phyloP scores from a whole-genome alignment of 1,284 basidiomycete genomes.

The Nidula niveotomentosa region DNA sequence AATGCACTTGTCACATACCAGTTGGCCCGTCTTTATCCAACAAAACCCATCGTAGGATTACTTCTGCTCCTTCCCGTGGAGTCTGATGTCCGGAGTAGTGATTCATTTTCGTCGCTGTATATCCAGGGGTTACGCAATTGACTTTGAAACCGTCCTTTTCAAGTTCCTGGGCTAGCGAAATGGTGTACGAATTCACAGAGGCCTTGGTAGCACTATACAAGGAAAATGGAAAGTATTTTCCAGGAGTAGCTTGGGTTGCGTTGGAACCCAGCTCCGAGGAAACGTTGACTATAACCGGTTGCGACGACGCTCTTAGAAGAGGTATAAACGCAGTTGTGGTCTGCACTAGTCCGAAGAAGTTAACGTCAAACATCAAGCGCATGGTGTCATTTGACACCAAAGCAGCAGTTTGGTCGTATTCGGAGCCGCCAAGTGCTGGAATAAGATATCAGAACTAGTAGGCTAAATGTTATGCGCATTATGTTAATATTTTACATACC shows the following conservation, averaged over 20 bases:
- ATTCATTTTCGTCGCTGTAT: conserved; percentile 41
- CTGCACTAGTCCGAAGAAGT: conserved; percentile 32
- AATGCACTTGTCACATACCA: conserved; percentile 16
- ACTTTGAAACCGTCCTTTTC: conserved; percentile 64
- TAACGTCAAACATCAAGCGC: conserved; percentile 26
- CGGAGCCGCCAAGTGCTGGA: conserved; percentile 21
- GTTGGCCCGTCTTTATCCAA: conserved; percentile 37
- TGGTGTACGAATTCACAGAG: conserved; percentile 86
- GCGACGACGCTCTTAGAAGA: conserved; percentile 23
- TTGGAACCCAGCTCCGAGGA: conserved; percentile 56
- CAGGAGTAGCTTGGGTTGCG: conserved; percentile 12
- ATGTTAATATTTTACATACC: conserved; percentile 24
- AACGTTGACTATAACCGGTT: conserved; percentile 27
- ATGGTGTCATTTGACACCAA: conserved; percentile 19
- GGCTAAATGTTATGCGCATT: neutral
- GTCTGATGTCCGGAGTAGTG: conserved; percentile 35
- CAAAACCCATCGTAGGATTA: conserved; percentile 33
- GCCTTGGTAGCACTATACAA: conserved; percentile 70
- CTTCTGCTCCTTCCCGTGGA: conserved; percentile 29
- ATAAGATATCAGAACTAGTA: neutral
- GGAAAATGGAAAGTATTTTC: conserved; percentile 14
- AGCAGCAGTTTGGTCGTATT: conserved; percentile 21
- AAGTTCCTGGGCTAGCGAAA: conserved; percentile 83
- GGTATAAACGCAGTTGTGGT: conserved; percentile 28
- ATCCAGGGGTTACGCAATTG: conserved; percentile 57